These are phyloP conservation scores for Juncus effusus DNA, from an alignment of 176 grass and related monocot genomes.

Conservation along the genomic window DNA sequence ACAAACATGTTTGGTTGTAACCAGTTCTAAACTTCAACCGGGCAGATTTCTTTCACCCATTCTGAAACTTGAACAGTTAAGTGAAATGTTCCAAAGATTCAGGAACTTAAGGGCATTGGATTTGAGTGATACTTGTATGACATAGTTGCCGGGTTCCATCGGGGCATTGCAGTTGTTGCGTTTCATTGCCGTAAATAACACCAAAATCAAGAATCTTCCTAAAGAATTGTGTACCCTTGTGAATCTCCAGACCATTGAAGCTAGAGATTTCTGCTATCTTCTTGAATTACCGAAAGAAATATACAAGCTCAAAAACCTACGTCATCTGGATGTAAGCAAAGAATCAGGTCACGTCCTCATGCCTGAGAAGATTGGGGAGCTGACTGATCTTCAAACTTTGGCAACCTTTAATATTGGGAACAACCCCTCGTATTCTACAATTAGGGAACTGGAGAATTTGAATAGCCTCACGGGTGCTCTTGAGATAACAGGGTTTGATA, in stretches of 20 bases:
- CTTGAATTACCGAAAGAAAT: conserved; percentile 25
- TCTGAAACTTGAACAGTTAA: conserved; percentile 10
- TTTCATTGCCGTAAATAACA: conserved; percentile 33
- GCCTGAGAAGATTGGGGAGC: conserved; percentile 17
- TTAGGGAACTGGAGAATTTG: conserved; percentile 30
- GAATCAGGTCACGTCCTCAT: conserved; percentile 8
- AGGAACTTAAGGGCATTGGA: conserved; percentile 24
- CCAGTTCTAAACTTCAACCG: background rate
- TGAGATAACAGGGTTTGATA: conserved; percentile 19
- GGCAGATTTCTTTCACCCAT: background rate
- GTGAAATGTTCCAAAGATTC: conserved; percentile 28
- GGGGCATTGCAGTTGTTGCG: conserved; percentile 18
- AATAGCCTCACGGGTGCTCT: background rate
- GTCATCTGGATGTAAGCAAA: conserved; percentile 22
- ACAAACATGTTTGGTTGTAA: conserved; percentile 9
- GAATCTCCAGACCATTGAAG: conserved; percentile 32
- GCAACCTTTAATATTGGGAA: conserved; percentile 24
- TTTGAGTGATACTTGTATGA: conserved; percentile 21
- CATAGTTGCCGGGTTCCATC: conserved; percentile 30
- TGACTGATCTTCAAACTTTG: conserved; percentile 30
- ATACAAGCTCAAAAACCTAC: conserved; percentile 5
- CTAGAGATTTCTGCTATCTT: conserved; percentile 11
- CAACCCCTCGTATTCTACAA: background rate
- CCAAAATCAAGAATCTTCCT: conserved; percentile 33
- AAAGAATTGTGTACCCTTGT: conserved; percentile 24